phyloP scores from a whole-genome alignment of 345 rosid species.

The Iberis pinnata region DNA sequence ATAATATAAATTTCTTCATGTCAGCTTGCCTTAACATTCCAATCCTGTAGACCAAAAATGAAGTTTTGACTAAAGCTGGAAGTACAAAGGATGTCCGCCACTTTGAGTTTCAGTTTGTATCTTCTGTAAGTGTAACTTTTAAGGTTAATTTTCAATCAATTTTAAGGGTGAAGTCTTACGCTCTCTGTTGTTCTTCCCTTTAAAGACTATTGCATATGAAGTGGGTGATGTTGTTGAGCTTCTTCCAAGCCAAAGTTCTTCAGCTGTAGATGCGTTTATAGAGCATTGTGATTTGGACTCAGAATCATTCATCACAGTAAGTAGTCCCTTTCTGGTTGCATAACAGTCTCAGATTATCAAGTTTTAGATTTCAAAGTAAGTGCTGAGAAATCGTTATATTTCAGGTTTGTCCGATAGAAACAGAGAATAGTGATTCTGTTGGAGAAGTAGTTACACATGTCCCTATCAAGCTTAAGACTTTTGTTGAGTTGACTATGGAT shows the following conservation, averaged over 20 bases:
- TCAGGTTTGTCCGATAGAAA: conserved; percentile 55
- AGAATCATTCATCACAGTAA: conserved; percentile 65
- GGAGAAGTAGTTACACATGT: conserved; percentile 23
- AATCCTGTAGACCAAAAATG: conserved; percentile 48
- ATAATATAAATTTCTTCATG: not conserved
- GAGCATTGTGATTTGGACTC: conserved; percentile 69
- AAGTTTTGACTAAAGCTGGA: conserved; percentile 47
- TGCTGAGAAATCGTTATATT: conserved; percentile 15
- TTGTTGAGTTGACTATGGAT: conserved; percentile 89
- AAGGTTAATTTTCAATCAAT: not conserved
- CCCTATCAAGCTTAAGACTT: conserved; percentile 61
- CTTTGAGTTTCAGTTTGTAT: conserved; percentile 77
- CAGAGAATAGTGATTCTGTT: conserved; percentile 25
- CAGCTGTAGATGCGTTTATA: conserved; percentile 63
- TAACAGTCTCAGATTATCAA: not conserved
- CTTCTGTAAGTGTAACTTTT: conserved; percentile 45
- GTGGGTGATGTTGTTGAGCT: conserved; percentile 88
- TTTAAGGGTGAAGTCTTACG: conserved; percentile 1
- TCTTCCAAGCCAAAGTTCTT: conserved; percentile 67
- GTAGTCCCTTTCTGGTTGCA: conserved; percentile 17
- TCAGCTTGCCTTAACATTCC: conserved; percentile 12
- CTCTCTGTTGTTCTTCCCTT: conserved; percentile 11
- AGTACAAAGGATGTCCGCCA: conserved; percentile 80
- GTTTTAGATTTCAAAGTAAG: not conserved
- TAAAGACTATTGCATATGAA: conserved; percentile 52